Evolutionary conservation across 2,329 filamentous ascomycete genomes (phyloP), one percentile per base, ranked within the genome.

Genomic region (Byssochlamys sp.): DNA sequence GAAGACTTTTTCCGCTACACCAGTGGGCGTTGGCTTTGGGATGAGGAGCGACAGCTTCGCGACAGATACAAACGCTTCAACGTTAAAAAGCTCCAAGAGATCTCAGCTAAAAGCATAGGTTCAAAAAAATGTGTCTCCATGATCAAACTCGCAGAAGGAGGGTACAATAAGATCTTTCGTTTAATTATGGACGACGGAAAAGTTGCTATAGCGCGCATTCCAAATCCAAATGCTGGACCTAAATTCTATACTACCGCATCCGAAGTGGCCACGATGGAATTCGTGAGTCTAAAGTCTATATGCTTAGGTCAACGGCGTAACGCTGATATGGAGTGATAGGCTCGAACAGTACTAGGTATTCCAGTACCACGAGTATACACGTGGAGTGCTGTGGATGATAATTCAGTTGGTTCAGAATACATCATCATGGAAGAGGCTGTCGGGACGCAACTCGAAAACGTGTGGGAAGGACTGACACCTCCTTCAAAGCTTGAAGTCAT

Each of bases 71-170:
- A 57, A 27, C 49, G 50, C 6, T 76, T 76, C 57, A 67, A 76
- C 59, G 65, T 76, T 2, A 19, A 61, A 12, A 12, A 39, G 14
- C 35, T 39, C 5, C 35, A 39, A 39, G n/a, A 10, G 3, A 39
- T 39, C n/a, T 39, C 35, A 39, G 35, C 35, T 6, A 39, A 39
- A 39, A 14, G 14, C 14, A 12, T 39, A 6, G 35, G 62, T 12
- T 65, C 70, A 12, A 57, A 63, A 11, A 60, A 49, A 9, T 76
- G 72, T 60, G 60, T 68, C 7, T 67, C 66, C 4, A 74, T 77
- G 10, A 67, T 55, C 7, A 75, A 76, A 59, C 55, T 74, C 10
- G 68, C 63, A 6, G 71, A 75, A 65, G 72, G 72, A 48, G 66
- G 65, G 33, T 74, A 66, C 59, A 75, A 70, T 62, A 75, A 75